Conservation (phyloP, 2,329 filamentous ascomycete genomes). For the Calonectria hongkongensis region DNA sequence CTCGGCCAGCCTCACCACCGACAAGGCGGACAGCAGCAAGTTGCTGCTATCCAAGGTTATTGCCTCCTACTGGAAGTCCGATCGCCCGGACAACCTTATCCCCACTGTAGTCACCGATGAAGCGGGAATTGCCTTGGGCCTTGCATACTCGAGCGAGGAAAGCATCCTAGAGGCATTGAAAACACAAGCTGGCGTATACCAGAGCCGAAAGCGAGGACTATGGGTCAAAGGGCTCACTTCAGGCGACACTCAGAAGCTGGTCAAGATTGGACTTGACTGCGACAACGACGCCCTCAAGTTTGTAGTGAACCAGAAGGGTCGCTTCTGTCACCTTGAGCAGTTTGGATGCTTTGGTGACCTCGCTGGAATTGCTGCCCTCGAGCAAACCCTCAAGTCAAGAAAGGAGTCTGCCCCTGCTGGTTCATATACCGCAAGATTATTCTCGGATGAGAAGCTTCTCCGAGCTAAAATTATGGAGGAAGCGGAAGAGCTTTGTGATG, state of each 20-base stretch:
- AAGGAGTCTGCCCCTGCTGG: conserved; percentile 89
- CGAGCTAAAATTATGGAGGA: conserved; percentile 99
- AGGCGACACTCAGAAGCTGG: conserved; percentile 92
- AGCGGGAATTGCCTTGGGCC: conserved; percentile 86
- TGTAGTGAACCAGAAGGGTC: conserved; percentile 90
- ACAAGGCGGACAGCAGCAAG: conserved; percentile 75
- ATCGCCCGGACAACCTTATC: conserved; percentile 88
- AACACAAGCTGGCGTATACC: conserved; percentile 89
- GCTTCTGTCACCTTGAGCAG: conserved; percentile 95
- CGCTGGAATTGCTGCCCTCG: conserved; percentile 86
- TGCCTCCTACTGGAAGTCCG: conserved; percentile 84
- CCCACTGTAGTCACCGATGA: conserved; percentile 95
- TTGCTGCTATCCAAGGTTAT: conserved; percentile 81
- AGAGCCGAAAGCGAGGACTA: conserved; percentile 94
- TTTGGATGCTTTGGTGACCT: conserved; percentile 94
- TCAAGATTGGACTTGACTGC: conserved; percentile 91
- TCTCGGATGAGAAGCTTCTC: conserved; percentile 92
- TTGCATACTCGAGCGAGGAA: conserved; percentile 96
- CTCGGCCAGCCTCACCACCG: conserved; percentile 80
- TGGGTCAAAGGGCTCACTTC: conserved; percentile 98
- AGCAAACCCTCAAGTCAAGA: conserved; percentile 89
- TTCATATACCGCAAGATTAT: conserved; percentile 95
- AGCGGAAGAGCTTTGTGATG: conserved; percentile 94
- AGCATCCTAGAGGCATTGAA: conserved; percentile 91
- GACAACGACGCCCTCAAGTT: conserved; percentile 95